phyloP scores from a whole-genome alignment of 768 basidiomycete genomes.

The Leccinum obscurum region DNA sequence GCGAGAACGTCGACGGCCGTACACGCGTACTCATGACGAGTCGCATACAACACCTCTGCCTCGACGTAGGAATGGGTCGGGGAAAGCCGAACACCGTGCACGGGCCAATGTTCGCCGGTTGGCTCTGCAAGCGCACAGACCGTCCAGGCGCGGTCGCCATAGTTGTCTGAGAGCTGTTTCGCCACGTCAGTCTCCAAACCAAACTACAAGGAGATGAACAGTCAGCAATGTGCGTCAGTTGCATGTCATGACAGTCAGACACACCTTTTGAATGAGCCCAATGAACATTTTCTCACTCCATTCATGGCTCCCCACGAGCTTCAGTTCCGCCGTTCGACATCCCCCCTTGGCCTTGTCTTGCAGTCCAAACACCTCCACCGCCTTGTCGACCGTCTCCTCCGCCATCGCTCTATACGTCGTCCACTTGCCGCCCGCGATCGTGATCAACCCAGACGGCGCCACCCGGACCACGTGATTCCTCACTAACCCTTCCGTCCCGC shows the following conservation, averaged over 20 bases:
- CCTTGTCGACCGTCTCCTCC: constrained; percentile 88
- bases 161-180: constrained; percentile 88
- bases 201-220: constrained; percentile 49
- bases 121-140: constrained; percentile 79
- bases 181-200: constrained; percentile 91
- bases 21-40: constrained; percentile 86
- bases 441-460: constrained; percentile 77
- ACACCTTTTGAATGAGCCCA: constrained; percentile 84
- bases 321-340: constrained; percentile 78
- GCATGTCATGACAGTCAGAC: constrained; percentile 17
- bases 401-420: constrained; percentile 98
- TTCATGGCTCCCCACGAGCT: constrained; percentile 88
- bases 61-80: constrained; percentile 86
- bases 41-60: constrained; percentile 89
- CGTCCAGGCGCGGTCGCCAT: constrained; percentile 96
- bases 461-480: constrained; percentile 92
- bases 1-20: constrained; percentile 94
- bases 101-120: constrained; percentile 81
- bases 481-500: constrained; percentile 84
- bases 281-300: constrained; percentile 99
- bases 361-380: constrained; percentile 76
- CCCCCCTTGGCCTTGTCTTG: constrained; percentile 51
- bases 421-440: constrained; percentile 98
- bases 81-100: constrained; percentile 75
- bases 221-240: background rate